Evolutionary conservation across 306 rosid genomes (phyloP), one percentile per base, ranked within the genome.

Genomic region (Quercus ilex): DNA sequence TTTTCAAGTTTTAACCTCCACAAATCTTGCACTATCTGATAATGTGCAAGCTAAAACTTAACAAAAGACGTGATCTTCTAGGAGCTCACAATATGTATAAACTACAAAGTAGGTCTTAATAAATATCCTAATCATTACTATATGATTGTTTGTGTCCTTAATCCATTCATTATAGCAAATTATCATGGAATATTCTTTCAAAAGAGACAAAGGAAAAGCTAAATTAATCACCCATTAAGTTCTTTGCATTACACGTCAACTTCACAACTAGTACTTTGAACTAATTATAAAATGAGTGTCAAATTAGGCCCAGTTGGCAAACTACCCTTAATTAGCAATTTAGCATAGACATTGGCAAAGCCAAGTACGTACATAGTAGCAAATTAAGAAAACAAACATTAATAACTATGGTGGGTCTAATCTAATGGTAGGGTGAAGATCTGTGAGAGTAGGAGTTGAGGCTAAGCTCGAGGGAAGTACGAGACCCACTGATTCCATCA

Each of bases 391-490:
- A 71, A 68, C 10, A 38, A n/a, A 3, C 18, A 25, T 3, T 21
- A 69, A 35, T 25, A 23, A 41, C 0, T 21, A 15, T 35, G 20
- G 41, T 10, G 30, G 46, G 55, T 19, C 33, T 41, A 33, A 77
- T 23, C 5, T 49, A 35, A 73, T 79, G 65, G 71, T 77, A 70
- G 85, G 77, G 80, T 72, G 56, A 79, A 90, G 93, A 81, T 68
- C 79, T 82, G 85, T 87, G 74, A 49, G 85, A 21, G 89, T 90
- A 91, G 77, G 97, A 89, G 68, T 92, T 94, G 86, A 94, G 98
- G 77, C 90, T 90, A 30, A 94, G 98, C 82, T 94, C 97, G 55
- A 94, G 91, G 41, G 46, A 41, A 41, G 46, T 41, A 41, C 46
- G 46, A 8, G 46, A 41, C 11, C 46, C 46, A 41, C 8, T 41